Base-by-base conservation (phyloP, 2,329 filamentous ascomycete genomes). In the Trichophyton simii region DNA sequence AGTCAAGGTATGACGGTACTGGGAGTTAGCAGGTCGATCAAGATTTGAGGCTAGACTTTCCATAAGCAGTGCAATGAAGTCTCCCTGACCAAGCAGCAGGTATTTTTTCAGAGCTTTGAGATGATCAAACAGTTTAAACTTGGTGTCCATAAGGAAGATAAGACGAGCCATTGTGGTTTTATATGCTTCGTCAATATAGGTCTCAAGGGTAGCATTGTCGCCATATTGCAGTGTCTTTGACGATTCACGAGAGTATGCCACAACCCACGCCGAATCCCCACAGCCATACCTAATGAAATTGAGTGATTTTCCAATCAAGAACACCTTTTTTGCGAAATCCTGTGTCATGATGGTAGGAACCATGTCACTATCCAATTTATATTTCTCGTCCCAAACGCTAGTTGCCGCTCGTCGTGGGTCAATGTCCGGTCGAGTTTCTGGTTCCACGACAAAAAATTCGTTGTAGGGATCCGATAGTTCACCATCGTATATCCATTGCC, bases 241-340 rank as follows among this genome's bases (percentile, higher is more conserved):
- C 0, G 91, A 88, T 58, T 86, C 87, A 71, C 95, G 96, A 31
- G 91, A 96, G 75, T 99, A 97, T 36, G 86, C 86, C 70, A 96
- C 91, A 1, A 99, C 94, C 94, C 94, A 99, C 36, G 87, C 84
- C 25, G 91, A 89, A 72, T 99, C 95, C 7, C 87, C 87, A 71
- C 94, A 99, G 67, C 91, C 92, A 73, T 96, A 91, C 25, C 94
- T 87, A 71, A 99, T 96, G 74, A 99, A 99, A 74, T 99, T 99
- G 60, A 99, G 81, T 3, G 91, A 96, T 73, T 99, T 99, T 61
- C 94, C 94, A 67, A 99, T 99, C 6, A 99, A 78, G 68, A 97
- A 97, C 4, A 99, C 89, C 71, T 96, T 96, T 67, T 94, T 89
- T 0, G 94, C 91, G 75, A 99, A 96, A 64, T 96, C 91, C 52